These are phyloP conservation scores for Pseudogymnoascus sp. DNA, from an alignment of 2,329 filamentous ascomycete species.

Conservation along the genomic window DNA sequence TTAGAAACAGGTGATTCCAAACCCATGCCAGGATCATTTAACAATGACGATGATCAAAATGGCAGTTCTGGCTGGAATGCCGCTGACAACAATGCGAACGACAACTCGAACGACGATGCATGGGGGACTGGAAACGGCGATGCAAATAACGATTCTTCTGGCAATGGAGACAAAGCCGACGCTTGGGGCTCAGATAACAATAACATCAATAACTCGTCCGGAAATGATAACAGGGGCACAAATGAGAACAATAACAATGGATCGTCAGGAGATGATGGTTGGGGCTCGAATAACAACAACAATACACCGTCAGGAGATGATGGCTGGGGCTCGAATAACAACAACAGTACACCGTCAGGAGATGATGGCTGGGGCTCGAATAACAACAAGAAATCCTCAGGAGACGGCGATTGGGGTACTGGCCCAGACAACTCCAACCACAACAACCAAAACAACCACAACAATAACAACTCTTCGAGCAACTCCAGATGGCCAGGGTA, in stretches of 20 bases:
- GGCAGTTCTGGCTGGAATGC: conserved; percentile 10
- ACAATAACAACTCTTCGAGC: conserved; percentile 10
- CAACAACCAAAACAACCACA: conserved; percentile 1
- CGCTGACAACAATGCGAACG: conserved; percentile 11
- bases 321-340: conserved; percentile 8
- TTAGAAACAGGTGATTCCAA: conserved; percentile 6
- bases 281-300: conserved; percentile 13
- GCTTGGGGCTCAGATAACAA: conserved; percentile 11
- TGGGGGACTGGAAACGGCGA: conserved; percentile 13
- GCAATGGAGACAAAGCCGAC: neutral
- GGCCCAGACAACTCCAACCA: neutral
- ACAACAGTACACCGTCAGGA: neutral
- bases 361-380: neutral
- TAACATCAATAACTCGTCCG: conserved; percentile 9
- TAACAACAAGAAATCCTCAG: conserved; percentile 2
- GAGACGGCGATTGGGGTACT: conserved; percentile 12
- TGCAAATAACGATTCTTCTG: neutral
- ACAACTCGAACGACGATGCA: conserved; percentile 10
- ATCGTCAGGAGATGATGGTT: neutral
- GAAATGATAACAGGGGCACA: conserved; percentile 13
- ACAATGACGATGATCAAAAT: conserved; percentile 7
- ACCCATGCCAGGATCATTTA: conserved; percentile 9
- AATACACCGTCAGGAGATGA: conserved; percentile 7
- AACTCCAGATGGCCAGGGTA: conserved; percentile 6
- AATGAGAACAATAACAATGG: conserved; percentile 12